Base-by-base conservation (phyloP, 306 rosid species). In the Cicer pinnatifidum region DNA sequence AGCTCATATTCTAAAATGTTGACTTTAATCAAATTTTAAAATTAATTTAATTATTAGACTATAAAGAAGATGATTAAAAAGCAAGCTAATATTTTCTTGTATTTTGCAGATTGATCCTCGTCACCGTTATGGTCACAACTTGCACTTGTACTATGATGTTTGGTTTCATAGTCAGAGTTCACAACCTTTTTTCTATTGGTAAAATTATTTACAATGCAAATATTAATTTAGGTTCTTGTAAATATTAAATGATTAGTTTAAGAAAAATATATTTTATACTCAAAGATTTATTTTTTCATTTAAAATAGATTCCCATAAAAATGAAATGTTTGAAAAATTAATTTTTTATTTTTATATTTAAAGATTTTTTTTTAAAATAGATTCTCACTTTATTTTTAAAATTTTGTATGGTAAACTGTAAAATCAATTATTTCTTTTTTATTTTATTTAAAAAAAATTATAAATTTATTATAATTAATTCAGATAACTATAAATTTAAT, bases 181-280 rank as follows among this genome's bases (percentile, higher is more conserved):
- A 17, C 89, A 90, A 77, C 97, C 97, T 11, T 92, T 92, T 85
- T 90, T 92, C 75, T 85, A 87, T 78, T 92, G 98, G 98, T 92
- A 86, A 81, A 19, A 63, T 35, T 58, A 70, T 44, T 48, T 9
- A 37, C 50, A 9, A 12, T 17, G 59, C 48, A 12, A 13, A 40
- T 40, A 8, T 67, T 50, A 57, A 13, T 38, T 16, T 15, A 60
- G 2, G 2, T 1, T 64, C 3, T 28, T 4, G 1, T 3, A 3
- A 45, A 11, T 11, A 28, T 28, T 28, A 48, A n/a, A 5, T 16
- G 33, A 16, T 53, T 53, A 0, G 9, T 16, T 53, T 16, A 0
- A 17, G 2, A 17, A 51, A 7, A 51, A 1, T 13, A 0, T 2
- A 1, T 15, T 15, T 48, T 48, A 1, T 11, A n/a, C n/a, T 48